Evolutionary conservation across 2,329 filamentous ascomycete species (phyloP).

Genomic region (Exophiala xenobiotica): DNA sequence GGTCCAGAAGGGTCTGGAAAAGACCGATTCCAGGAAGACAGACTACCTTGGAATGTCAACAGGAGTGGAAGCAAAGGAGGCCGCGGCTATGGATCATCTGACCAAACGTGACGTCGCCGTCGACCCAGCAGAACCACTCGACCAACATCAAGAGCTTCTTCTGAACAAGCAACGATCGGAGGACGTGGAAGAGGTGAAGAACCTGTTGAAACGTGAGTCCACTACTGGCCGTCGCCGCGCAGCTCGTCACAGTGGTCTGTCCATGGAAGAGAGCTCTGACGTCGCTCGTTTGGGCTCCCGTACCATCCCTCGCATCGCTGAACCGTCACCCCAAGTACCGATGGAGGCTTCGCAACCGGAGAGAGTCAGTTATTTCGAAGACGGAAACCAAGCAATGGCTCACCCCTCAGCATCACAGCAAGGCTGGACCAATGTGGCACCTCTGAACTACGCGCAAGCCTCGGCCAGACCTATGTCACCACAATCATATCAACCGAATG

Average conservation of each 20-base stretch:
- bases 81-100: slow-evolving; percentile 17
- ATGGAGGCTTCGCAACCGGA: slow-evolving; percentile 5
- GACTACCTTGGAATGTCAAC: slow-evolving; percentile 7
- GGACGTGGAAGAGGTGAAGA: slow-evolving; percentile 29
- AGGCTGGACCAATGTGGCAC: slow-evolving; percentile 12
- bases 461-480: not conserved
- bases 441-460: slow-evolving; percentile 14
- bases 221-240: slow-evolving; percentile 42
- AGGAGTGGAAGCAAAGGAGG: slow-evolving; percentile 24
- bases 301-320: slow-evolving; percentile 25
- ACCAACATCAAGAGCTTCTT: slow-evolving; percentile 19
- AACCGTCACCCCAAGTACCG: slow-evolving; percentile 21
- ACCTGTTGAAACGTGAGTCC: slow-evolving; percentile 37
- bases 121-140: slow-evolving; percentile 21
- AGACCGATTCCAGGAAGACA: not conserved
- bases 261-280: slow-evolving; percentile 4
- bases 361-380: slow-evolving; percentile 28
- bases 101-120: slow-evolving; percentile 21
- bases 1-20: not conserved
- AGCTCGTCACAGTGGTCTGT: slow-evolving; percentile 23
- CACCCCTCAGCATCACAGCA: slow-evolving; percentile 7
- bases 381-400: slow-evolving; percentile 14
- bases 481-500: slow-evolving; percentile 1
- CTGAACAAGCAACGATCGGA: slow-evolving; percentile 28
- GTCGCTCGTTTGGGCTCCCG: slow-evolving; percentile 12